These are phyloP conservation scores for Excoecaria agallocha DNA, from an alignment of 345 rosid species.

Conservation along the genomic window DNA sequence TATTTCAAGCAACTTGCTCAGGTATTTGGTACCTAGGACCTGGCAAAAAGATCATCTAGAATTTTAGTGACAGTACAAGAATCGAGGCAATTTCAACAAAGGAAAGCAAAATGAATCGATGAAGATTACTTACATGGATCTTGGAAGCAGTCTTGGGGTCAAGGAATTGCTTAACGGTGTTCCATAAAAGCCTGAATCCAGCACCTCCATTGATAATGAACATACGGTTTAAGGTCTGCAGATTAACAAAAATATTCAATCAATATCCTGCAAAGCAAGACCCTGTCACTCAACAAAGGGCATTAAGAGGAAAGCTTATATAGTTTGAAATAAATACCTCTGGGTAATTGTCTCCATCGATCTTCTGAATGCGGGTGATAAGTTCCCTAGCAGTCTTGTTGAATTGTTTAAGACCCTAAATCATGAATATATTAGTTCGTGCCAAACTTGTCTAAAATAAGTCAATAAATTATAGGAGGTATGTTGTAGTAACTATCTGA, in stretches of 20 bases:
- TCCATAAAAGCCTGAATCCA: conserved; percentile 92
- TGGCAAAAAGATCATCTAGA: conserved; percentile 25
- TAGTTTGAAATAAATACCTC: conserved; percentile 45
- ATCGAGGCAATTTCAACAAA: not conserved
- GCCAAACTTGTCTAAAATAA: not conserved
- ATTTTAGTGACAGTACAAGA: conserved; percentile 18
- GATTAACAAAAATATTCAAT: conserved; percentile 16
- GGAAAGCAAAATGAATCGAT: not conserved
- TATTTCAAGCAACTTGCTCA: conserved; percentile 86
- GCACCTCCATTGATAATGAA: conserved; percentile 93
- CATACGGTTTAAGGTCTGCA: conserved; percentile 85
- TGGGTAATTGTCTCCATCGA: conserved; percentile 84
- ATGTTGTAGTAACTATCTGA: too few species aligned
- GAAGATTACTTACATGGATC: conserved; percentile 56
- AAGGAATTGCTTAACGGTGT: conserved; percentile 65
- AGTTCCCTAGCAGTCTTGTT: conserved; percentile 82
- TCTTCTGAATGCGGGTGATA: conserved; percentile 62
- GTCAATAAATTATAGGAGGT: not conserved
- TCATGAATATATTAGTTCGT: conserved; percentile 9
- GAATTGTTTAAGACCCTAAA: conserved; percentile 86
- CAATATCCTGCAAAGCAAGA: conserved; percentile 7
- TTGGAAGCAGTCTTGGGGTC: conserved; percentile 89
- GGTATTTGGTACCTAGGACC: conserved; percentile 91
- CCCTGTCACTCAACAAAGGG: not conserved
- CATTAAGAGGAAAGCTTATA: not conserved